phyloP scores from a whole-genome alignment of 2,329 filamentous ascomycete species.

The Neonectria ditissima region DNA sequence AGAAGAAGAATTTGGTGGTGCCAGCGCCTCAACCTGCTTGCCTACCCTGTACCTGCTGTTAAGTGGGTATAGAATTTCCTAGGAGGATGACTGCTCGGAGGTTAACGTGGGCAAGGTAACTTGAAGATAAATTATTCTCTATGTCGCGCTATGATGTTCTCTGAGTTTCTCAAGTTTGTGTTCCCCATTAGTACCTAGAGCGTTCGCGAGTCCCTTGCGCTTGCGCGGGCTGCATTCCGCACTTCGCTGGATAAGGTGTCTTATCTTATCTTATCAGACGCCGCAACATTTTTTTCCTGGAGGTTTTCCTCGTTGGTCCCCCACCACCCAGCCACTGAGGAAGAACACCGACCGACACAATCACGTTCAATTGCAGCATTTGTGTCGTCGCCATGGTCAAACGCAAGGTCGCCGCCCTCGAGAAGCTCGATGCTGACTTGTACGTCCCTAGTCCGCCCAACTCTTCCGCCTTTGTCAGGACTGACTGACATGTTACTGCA shows the following conservation, averaged over 20 bases:
- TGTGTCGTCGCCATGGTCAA: slow-evolving; percentile 73
- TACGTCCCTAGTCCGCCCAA: slow-evolving; percentile 51
- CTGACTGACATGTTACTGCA: slow-evolving; percentile 54
- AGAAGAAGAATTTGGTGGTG: no score
- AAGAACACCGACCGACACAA: slow-evolving; percentile 10
- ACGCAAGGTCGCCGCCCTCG: slow-evolving; percentile 89
- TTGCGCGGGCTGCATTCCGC: slow-evolving; percentile 5
- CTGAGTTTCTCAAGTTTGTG: no score
- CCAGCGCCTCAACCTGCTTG: no score
- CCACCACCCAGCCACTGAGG: slow-evolving; percentile 13
- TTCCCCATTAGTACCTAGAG: no score
- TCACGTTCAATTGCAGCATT: slow-evolving; percentile 14
- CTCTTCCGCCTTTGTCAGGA: background rate
- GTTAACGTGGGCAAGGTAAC: no score
- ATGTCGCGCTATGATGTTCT: no score
- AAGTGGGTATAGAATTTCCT: no score
- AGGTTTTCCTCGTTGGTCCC: slow-evolving; percentile 18
- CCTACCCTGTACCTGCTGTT: no score
- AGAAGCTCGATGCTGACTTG: slow-evolving; percentile 94
- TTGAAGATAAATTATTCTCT: no score
- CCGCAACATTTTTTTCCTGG: slow-evolving; percentile 2
- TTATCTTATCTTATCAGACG: slow-evolving; percentile 21
- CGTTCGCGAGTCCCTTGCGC: no score
- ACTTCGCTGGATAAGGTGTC: slow-evolving; percentile 1
- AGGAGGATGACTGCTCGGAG: no score